Percentiles rank a stretch among this genome's conserved stretches.
phyloP scores from a whole-genome alignment of 257 asterid genomes.

The Penstemon davidsonii region DNA sequence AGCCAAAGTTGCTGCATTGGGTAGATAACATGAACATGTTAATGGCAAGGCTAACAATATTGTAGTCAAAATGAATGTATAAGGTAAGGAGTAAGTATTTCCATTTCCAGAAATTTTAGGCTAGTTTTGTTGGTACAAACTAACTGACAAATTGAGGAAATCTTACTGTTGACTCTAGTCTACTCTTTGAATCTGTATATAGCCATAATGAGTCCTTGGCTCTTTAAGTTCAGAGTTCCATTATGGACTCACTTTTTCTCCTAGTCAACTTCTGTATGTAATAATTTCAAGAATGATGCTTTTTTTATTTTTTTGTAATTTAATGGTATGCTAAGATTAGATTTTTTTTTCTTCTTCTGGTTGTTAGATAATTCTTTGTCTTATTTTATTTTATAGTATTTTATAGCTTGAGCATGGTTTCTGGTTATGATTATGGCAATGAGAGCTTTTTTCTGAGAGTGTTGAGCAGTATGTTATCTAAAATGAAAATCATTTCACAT shows the following conservation, averaged over 20 bases:
- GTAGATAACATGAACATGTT: conserved; percentile 29
- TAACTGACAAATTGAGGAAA: conserved; percentile 27
- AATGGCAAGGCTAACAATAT: conserved; percentile 21
- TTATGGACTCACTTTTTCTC: not conserved
- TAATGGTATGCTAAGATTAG: conserved; percentile 1
- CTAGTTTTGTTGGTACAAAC: conserved; percentile 22
- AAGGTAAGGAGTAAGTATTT: no score
- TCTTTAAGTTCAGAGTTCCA: conserved; percentile 15
- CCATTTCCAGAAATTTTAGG: not conserved
- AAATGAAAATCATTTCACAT: no score
- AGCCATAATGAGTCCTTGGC: conserved; percentile 35
- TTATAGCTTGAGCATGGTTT: conserved; percentile 28
- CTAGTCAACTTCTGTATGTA: not conserved
- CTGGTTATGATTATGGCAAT: conserved; percentile 25
- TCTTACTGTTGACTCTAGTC: conserved; percentile 33
- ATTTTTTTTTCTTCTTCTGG: not conserved
- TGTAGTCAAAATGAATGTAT: conserved; percentile 1
- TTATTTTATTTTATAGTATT: not conserved
- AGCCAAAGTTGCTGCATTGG: conserved; percentile 42
- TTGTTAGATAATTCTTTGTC: not conserved
- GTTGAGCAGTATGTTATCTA: no score
- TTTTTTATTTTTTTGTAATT: conserved; percentile 12
- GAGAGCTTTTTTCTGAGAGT: not conserved
- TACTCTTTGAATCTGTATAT: conserved; percentile 47
- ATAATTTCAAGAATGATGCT: conserved; percentile 20